Evolutionary conservation across 1,139 yeast species (phyloP), one percentile per base, ranked within the genome.

Genomic region (Suhomyces maxii): DNA sequence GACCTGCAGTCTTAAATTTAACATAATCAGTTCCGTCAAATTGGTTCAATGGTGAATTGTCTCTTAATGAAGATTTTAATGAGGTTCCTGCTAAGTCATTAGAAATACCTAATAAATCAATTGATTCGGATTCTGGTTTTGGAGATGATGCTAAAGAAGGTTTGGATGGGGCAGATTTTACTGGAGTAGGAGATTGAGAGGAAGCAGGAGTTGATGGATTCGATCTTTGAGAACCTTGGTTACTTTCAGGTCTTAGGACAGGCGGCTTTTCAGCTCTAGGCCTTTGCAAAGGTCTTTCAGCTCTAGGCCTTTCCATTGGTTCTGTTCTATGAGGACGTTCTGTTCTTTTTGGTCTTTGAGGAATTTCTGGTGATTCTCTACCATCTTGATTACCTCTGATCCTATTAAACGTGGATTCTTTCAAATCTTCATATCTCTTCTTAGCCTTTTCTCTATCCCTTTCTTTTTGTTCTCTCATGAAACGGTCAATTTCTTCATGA

Each of bases 1-100:
- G 69, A 5, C 90, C 98, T 32, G 77, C 74, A 13, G 69, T 68
- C 50, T 88, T 81, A 23, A 79, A 72, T n/a, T 79, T 79, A 5
- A 73, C 73, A 58, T 80, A 82, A 62, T 79, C 77, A 7, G 81
- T 76, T 41, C 76, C 71, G 30, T 69, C 71, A 50, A 73, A 71
- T 39, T 74, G 71, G 51, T 76, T 70, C 41, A 76, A 60, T 5
- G 69, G 63, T 6, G 60, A 49, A 0, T 54, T 41, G 9, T 46
- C 52, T 26, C 59, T 44, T n/a, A 44, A 35, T 5, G 49, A 32
- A 6, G 57, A 51, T 10, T 38, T 41, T 25, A 41, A 37, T 3
- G 43, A 31, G 6, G 36, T 11, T 3, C 38, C 9, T 8, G 34
- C 34, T 3, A 39, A 26, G 6, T 36, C 34, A 1, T 54, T 43